These are phyloP conservation scores for Lecanicillium sp. DNA, from an alignment of 2,329 filamentous ascomycete species.

Conservation along the genomic window DNA sequence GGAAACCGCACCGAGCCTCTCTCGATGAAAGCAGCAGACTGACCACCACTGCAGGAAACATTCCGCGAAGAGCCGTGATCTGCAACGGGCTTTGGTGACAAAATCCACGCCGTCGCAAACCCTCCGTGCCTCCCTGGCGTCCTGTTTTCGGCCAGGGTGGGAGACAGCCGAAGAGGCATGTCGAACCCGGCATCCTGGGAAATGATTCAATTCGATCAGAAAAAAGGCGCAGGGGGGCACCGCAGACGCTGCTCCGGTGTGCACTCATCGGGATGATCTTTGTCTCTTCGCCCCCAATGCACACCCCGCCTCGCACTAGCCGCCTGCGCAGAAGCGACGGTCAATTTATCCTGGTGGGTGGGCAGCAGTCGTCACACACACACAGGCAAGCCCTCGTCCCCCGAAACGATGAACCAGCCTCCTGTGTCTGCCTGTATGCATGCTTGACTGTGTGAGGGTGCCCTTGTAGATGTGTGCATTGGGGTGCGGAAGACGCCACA, in stretches of 20 bases:
- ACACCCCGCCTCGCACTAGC: conserved; percentile 1
- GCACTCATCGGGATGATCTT: conserved; percentile 9
- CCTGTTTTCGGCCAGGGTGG: neutral
- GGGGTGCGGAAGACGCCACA: neutral
- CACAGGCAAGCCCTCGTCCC: no score
- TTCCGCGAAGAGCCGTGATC: neutral
- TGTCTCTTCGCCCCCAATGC: conserved; percentile 5
- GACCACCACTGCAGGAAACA: conserved; percentile 1
- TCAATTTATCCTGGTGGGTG: neutral
- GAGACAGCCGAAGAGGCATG: neutral
- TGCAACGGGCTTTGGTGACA: neutral
- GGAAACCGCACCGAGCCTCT: neutral
- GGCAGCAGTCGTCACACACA: no score
- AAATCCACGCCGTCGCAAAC: conserved; percentile 10
- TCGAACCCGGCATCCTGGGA: conserved; percentile 7
- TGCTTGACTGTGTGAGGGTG: no score
- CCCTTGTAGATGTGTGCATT: no score
- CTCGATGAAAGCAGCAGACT: no score
- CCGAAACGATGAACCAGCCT: no score
- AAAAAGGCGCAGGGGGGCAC: neutral
- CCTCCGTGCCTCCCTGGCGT: no score
- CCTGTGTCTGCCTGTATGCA: neutral
- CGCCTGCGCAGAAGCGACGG: neutral
- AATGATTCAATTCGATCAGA: conserved; percentile 10
- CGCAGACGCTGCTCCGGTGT: neutral